Evolutionary conservation across 805 yeast genomes (phyloP), one percentile per base, ranked within the genome.

Genomic region (Soucietia sequanensis): DNA sequence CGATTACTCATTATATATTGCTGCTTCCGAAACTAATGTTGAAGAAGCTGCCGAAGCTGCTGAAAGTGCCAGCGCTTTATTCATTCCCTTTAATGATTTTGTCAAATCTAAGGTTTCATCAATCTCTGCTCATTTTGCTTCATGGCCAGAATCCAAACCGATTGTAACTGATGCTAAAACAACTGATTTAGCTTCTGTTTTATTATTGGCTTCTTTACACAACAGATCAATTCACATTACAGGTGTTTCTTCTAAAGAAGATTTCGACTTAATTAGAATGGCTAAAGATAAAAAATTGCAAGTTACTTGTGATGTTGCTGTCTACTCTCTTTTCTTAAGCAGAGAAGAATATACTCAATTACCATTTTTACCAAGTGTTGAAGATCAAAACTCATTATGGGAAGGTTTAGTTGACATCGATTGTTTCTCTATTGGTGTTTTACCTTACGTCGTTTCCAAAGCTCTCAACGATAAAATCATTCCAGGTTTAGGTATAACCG

Each of bases 141-240:
- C 78, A 23, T 90, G 97, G 96, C 95, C 96, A 34, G 70, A 73
- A 33, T 63, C 63, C 51, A 89, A 88, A 68, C 91, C 93, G 40
- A 83, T 91, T 41, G 75, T 90, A 44, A 88, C 96, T 27, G 97
- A 91, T 63, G 96, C 98, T 32, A 81, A 78, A 58, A 81, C 91
- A 17, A 85, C 96, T 25, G 91, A 88, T 53, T 72, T 91, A 54
- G 98, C 98, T n/a, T 85, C 96, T 3, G 83, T 90, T 29, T 69
- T 91, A 58, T 75, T 91, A 53, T 71, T 91, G 64, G 95, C 97
- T 28, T 84, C 96, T 18, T 75, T 91, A 56, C 89, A 86, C 71
- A 76, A 70, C 65, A 78, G 95, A 54, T 70, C 88, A 26, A 83
- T 91, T 45, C 98, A 91, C 62, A 81, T 91, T 50, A 86, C 95